Evolutionary conservation across 768 basidiomycete genomes (phyloP), one percentile per base, ranked within the genome.

Genomic region (Podaxis sp.): DNA sequence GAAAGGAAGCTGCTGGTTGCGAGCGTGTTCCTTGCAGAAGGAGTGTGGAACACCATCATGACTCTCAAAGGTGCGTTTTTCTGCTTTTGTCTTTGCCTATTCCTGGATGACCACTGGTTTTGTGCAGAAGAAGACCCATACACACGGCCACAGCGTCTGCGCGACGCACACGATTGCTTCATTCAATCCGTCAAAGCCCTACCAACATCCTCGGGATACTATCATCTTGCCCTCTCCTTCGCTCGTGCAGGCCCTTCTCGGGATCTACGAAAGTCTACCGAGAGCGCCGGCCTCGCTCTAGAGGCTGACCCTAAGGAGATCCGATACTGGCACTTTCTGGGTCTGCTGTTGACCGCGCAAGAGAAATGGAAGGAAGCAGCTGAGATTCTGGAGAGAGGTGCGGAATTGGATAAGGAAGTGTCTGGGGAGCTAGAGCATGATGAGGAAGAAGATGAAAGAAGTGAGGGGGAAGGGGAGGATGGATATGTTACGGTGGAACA

Each of bases 271-370:
- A 76, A 80, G 30, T 93, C 95, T 0, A 82, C 90, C 6, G 74
- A 81, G 13, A 78, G 86, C 56, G 90, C 92, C 0, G 86, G 88
- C 5, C 69, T 78, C 3, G 91, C 95, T 0, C 86, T 96, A 2
- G 90, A 95, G 71, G 79, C 81, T 5, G 85, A 89, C 33, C 78
- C 88, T 0, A 71, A 69, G 44, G 82, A 84, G 60, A 76, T 91
- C 26, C 83, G 92, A 46, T 89, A 91, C 58, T 98, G 95, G 96
- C 96, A 98, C 74, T 83, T 98, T 15, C 81, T 98, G 0, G 94
- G 91, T 0, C 76, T 98, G 4, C 73, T 96, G 11, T 79, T 96
- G n/a, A 87, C 87, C 0, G 88, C 90, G 8, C 77, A 80, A 30
- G 92, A 90, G 65, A 87, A 94, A 66, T 93, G 93, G 91, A 75